Conservation (phyloP, 106 monocot genomes). For the Gastrodia elata region DNA sequence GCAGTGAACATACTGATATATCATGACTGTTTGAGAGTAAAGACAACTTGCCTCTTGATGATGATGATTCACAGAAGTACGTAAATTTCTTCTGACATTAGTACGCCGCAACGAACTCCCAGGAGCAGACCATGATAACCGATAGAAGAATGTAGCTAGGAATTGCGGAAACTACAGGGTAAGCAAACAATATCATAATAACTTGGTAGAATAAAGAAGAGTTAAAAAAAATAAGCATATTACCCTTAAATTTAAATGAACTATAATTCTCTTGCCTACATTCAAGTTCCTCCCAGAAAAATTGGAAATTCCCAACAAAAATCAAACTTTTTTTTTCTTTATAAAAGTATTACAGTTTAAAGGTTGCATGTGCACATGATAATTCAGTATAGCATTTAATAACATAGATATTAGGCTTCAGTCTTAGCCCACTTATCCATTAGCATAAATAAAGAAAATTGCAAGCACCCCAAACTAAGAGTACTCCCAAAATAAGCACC, state of each 20-base stretch:
- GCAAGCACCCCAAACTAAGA: too few relatives aligned
- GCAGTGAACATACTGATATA: neutral
- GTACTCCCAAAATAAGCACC: neutral
- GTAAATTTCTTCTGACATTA: conserved; percentile 14
- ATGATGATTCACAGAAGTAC: conserved; percentile 26
- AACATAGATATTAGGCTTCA: too few relatives aligned
- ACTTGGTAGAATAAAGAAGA: neutral
- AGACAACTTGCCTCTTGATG: conserved; percentile 31
- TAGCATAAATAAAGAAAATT: too few relatives aligned
- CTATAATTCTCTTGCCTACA: too few relatives aligned
- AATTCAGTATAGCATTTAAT: too few relatives aligned
- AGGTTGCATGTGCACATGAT: too few relatives aligned
- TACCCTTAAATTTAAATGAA: too few relatives aligned
- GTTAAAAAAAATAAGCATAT: neutral
- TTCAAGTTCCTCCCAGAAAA: too few relatives aligned
- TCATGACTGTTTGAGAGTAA: neutral
- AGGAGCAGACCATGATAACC: conserved; percentile 19
- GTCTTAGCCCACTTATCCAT: too few relatives aligned
- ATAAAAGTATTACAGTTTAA: too few relatives aligned
- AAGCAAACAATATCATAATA: neutral
- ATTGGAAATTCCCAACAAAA: too few relatives aligned
- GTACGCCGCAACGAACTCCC: conserved; percentile 7
- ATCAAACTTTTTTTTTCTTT: too few relatives aligned
- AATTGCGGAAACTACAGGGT: conserved; percentile 40
- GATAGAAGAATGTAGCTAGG: conserved; percentile 20